These are phyloP conservation scores for Trichoderma gamsii DNA, from an alignment of 495 filamentous ascomycete genomes.

Conservation along the genomic window DNA sequence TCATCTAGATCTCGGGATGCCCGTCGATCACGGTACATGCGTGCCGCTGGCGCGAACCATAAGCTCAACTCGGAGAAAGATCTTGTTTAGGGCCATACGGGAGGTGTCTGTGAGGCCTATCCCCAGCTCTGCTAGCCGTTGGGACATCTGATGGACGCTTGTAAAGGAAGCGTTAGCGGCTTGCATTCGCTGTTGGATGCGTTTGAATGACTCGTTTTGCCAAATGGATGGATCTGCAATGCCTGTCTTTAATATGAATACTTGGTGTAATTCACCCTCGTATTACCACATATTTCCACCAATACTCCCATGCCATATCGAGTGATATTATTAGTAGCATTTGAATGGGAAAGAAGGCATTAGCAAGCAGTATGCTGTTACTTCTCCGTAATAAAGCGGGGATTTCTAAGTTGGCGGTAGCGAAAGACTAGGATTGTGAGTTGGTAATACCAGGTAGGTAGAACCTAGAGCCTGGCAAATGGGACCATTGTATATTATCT, in stretches of 20 bases:
- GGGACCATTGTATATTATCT: neutral
- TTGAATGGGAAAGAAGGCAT: too few relatives aligned
- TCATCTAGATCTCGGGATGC: conserved; percentile 14
- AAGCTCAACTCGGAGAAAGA: neutral
- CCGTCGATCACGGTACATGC: neutral
- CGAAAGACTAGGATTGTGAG: neutral
- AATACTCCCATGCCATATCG: neutral
- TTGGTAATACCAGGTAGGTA: neutral
- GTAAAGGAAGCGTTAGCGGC: neutral
- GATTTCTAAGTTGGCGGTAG: neutral
- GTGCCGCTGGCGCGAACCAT: conserved; percentile 3
- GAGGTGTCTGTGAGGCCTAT: neutral
- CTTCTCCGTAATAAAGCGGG: conserved; percentile 8
- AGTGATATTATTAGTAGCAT: neutral
- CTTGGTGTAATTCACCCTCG: too few relatives aligned
- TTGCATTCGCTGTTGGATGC: neutral
- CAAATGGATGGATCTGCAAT: too few relatives aligned
- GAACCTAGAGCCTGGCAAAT: neutral
- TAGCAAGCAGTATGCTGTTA: neutral
- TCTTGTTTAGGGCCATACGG: neutral
- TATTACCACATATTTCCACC: too few relatives aligned
- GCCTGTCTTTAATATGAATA: too few relatives aligned
- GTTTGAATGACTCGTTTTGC: neutral
- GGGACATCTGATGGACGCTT: neutral
- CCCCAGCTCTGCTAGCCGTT: neutral